A percentile compares a stretch with the other conserved stretches of the same genome.
These are phyloP conservation scores for Cladophialophora bantiana DNA, from an alignment of 2,329 filamentous ascomycete genomes.

Conservation along the genomic window DNA sequence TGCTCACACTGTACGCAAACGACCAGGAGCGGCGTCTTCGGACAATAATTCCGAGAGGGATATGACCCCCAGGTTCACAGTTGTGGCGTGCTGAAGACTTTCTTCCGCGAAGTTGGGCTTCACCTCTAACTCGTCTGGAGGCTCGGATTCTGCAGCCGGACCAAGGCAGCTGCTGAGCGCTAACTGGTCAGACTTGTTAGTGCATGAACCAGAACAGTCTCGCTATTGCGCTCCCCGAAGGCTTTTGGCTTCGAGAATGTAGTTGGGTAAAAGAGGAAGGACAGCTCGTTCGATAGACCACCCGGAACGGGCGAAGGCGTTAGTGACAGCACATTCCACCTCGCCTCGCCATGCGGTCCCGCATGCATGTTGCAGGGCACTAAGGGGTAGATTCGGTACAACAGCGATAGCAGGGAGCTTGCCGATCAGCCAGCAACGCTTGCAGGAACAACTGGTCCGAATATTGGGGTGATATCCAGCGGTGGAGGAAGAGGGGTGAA, in stretches of 20 bases:
- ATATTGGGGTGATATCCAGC: no score
- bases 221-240: background rate
- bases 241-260: background rate
- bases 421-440: no score
- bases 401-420: no score
- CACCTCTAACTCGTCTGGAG: background rate
- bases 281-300: background rate
- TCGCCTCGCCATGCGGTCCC: background rate
- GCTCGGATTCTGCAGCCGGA: background rate
- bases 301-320: background rate
- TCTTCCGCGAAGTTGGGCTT: background rate
- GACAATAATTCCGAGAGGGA: no score
- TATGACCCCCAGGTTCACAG: no score
- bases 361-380: background rate
- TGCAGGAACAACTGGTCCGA: no score
- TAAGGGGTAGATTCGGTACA: no score
- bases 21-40: no score
- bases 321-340: background rate
- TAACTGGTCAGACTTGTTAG: background rate
- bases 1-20: no score
- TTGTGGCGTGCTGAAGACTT: background rate
- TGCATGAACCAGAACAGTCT: background rate
- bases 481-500: no score
- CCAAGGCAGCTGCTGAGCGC: background rate
- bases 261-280: background rate